Percentiles rank a stretch among this genome's conserved stretches.
Conservation (phyloP, 768 basidiomycete genomes). For the Leccinum subtestaceum region DNA sequence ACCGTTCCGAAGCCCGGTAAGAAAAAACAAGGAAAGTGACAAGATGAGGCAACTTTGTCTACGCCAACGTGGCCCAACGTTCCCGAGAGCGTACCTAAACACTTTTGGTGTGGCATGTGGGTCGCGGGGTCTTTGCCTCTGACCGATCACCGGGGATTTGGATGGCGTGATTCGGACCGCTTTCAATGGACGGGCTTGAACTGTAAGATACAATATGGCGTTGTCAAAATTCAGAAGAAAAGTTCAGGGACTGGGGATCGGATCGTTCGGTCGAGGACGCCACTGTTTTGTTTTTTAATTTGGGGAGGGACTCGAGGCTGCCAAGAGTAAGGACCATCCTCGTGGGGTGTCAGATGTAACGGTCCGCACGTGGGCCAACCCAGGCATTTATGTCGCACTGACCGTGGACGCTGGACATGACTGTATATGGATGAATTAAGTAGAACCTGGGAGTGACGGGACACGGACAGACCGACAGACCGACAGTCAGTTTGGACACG, state of each 20-base stretch:
- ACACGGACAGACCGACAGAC: background rate
- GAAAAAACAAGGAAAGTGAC: background rate
- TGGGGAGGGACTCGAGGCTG: background rate
- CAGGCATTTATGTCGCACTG: background rate
- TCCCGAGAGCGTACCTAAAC: background rate
- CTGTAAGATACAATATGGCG: background rate
- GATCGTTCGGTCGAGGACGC: background rate
- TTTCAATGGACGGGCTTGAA: background rate
- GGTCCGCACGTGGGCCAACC: background rate
- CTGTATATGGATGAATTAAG: background rate
- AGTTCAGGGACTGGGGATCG: constrained; percentile 6
- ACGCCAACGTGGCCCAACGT: background rate
- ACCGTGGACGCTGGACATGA: background rate
- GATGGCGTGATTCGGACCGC: background rate
- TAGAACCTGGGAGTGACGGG: background rate
- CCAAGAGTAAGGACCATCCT: constrained; percentile 2
- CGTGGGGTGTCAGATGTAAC: constrained; percentile 15
- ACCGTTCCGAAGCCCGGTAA: background rate
- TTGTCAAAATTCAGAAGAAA: background rate
- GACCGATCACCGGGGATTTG: background rate
- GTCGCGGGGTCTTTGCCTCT: background rate
- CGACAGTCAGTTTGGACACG: background rate
- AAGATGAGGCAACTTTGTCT: background rate
- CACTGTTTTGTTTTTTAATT: background rate
- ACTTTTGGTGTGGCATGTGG: background rate